Evolutionary conservation across 768 basidiomycete species (phyloP).

Genomic region (Macrolepiota fuliginosa): DNA sequence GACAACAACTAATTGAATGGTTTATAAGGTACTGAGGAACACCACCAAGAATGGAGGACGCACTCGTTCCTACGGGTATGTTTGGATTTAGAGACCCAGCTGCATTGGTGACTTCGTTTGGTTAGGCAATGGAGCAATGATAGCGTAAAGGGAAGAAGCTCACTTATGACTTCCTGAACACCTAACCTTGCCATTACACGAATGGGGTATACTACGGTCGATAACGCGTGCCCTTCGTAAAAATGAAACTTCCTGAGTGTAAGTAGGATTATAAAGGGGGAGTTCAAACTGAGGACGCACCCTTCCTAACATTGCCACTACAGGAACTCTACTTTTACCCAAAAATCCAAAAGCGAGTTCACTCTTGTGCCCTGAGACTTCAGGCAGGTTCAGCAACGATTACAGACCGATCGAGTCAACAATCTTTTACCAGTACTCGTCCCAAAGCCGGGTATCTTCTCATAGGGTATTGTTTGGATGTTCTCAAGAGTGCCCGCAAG

Average conservation of each 20-base stretch:
- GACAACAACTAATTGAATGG: slow-evolving; percentile 61
- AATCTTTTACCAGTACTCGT: slow-evolving; percentile 69
- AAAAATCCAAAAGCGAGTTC: slow-evolving; percentile 78
- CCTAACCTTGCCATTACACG: slow-evolving; percentile 78
- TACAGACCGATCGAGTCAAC: not conserved
- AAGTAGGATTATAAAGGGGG: not conserved
- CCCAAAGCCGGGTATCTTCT: slow-evolving; percentile 67
- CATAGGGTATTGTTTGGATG: slow-evolving; percentile 61
- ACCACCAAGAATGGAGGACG: slow-evolving; percentile 20
- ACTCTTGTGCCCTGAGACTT: slow-evolving; percentile 83
- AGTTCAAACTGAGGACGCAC: slow-evolving; percentile 35
- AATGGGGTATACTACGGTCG: slow-evolving; percentile 74
- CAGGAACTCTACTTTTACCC: slow-evolving; percentile 68
- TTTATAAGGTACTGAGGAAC: slow-evolving; percentile 13
- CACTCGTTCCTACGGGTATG: slow-evolving; percentile 80
- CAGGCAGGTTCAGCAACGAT: not conserved
- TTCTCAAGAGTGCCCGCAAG: slow-evolving; percentile 62
- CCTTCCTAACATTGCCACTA: slow-evolving; percentile 88
- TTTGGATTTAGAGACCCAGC: slow-evolving; percentile 75
- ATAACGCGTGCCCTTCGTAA: slow-evolving; percentile 78
- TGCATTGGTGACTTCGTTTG: slow-evolving; percentile 76
- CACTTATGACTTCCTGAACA: slow-evolving; percentile 72
- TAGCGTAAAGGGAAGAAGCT: slow-evolving; percentile 22
- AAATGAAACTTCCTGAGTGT: slow-evolving; percentile 61
- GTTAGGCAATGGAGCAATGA: not conserved